A percentile compares a stretch with the other conserved stretches of the same genome.
Evolutionary conservation across 768 basidiomycete species (phyloP).

Genomic region (Kwoniella sp.): DNA sequence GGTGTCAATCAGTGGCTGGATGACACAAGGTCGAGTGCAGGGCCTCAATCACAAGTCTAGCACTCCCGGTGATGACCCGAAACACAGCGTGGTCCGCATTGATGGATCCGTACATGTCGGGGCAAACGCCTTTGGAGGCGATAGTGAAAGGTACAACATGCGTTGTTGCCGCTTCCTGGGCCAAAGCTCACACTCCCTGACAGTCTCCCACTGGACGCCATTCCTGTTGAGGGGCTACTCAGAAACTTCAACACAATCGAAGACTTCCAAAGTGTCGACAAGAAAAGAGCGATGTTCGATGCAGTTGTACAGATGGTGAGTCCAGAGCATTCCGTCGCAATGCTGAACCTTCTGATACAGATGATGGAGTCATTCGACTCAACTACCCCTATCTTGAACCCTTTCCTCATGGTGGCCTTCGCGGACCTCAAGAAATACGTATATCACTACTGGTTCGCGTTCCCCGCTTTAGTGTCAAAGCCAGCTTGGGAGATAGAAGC

Average conservation of each 20-base stretch:
- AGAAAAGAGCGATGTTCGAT: conserved; percentile 84
- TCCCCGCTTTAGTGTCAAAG: conserved; percentile 83
- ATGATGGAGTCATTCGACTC: conserved; percentile 34
- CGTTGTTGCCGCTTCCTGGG: too few species aligned
- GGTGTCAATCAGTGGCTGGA: conserved; percentile 62
- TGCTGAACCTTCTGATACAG: conserved; percentile 6
- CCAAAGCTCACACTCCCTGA: neutral
- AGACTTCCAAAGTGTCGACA: conserved; percentile 75
- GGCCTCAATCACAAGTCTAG: conserved; percentile 60
- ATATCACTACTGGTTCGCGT: conserved; percentile 97
- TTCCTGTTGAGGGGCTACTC: conserved; percentile 60
- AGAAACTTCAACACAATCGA: conserved; percentile 98
- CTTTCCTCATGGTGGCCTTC: conserved; percentile 85
- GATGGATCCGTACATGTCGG: conserved; percentile 51
- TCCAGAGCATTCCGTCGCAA: neutral
- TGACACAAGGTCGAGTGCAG: conserved; percentile 66
- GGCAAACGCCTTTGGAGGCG: conserved; percentile 37
- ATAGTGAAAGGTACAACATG: conserved; percentile 26
- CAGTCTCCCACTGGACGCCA: conserved; percentile 21
- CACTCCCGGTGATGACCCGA: neutral
- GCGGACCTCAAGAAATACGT: conserved; percentile 98
- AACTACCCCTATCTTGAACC: conserved; percentile 58
- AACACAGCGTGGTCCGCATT: conserved; percentile 62
- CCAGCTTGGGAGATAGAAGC: conserved; percentile 81
- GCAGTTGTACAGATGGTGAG: conserved; percentile 63